These are phyloP conservation scores for Boletus calvinii DNA, from an alignment of 1,284 basidiomycete genomes.

Conservation along the genomic window DNA sequence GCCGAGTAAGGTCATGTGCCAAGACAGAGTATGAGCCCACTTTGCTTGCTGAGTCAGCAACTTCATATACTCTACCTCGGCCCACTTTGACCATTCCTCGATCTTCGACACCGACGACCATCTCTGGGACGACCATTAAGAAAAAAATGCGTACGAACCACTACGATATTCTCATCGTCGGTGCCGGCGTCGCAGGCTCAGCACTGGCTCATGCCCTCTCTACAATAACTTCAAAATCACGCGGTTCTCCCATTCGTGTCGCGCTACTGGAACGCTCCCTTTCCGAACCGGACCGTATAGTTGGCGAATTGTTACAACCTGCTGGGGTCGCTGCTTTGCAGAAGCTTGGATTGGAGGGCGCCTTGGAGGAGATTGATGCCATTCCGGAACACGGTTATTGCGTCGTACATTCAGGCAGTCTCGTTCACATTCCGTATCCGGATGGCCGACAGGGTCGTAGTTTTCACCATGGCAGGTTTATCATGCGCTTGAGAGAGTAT, in stretches of 20 bases:
- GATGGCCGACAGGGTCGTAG: slow-evolving; percentile 67
- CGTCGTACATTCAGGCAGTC: slow-evolving; percentile 66
- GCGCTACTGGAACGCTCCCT: slow-evolving; percentile 87
- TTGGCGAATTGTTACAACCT: slow-evolving; percentile 96
- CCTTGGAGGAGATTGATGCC: slow-evolving; percentile 86
- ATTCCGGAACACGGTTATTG: slow-evolving; percentile 87
- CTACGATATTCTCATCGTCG: slow-evolving; percentile 85
- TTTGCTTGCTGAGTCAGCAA: slow-evolving; percentile 23
- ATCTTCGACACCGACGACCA: slow-evolving; percentile 3
- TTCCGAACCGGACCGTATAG: slow-evolving; percentile 92
- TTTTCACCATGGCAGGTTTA: slow-evolving; percentile 95
- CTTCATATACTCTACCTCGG: not conserved
- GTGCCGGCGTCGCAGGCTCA: slow-evolving; percentile 85
- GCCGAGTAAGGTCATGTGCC: slow-evolving; percentile 34
- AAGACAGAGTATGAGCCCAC: no score
- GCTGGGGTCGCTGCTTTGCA: slow-evolving; percentile 83
- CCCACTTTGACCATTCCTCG: not conserved
- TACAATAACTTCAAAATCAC: slow-evolving; percentile 40
- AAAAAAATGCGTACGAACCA: slow-evolving; percentile 25
- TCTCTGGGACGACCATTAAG: not conserved
- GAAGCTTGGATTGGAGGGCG: slow-evolving; percentile 73
- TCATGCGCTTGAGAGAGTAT: slow-evolving; percentile 75
- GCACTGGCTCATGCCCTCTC: slow-evolving; percentile 74
- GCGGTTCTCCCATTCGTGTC: slow-evolving; percentile 65
- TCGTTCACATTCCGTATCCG: slow-evolving; percentile 90